These are phyloP conservation scores for Nakazawaea pomicola DNA, from an alignment of 805 yeast species.

Conservation along the genomic window DNA sequence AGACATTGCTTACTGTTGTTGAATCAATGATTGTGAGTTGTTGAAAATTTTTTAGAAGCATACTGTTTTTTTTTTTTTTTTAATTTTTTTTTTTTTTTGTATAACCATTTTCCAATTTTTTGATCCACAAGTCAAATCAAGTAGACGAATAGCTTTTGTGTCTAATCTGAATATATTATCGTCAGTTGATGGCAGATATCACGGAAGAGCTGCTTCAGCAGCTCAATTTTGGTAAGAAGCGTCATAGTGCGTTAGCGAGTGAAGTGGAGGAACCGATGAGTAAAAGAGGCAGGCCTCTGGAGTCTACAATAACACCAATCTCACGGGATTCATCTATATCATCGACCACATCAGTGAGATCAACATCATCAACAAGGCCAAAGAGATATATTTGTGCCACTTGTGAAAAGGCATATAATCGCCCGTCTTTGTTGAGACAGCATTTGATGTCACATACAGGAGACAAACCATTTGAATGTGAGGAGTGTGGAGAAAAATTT, in stretches of 20 bases:
- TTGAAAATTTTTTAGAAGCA: conserved; percentile 2
- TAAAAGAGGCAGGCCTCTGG: conserved; percentile 3
- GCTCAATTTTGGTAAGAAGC: no score
- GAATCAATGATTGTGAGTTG: neutral
- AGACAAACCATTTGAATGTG: conserved; percentile 73
- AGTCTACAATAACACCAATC: neutral
- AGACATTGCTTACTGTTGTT: conserved; percentile 33
- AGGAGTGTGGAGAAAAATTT: conserved; percentile 59
- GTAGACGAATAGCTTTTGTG: neutral
- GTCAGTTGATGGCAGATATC: no score
- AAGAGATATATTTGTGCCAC: conserved; percentile 64
- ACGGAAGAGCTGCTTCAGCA: no score
- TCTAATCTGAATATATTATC: no score
- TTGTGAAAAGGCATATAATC: conserved; percentile 71
- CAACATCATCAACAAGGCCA: conserved; percentile 40
- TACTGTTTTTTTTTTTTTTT: conserved; percentile 1
- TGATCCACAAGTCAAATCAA: neutral
- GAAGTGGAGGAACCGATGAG: neutral
- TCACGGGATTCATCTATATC: conserved; percentile 7
- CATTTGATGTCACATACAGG: conserved; percentile 76
- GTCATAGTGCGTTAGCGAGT: no score
- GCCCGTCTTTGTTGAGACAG: conserved; percentile 80
- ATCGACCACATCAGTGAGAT: conserved; percentile 14
- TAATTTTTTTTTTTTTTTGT: neutral
- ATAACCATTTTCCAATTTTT: neutral